Evolutionary conservation across 1,284 basidiomycete genomes (phyloP).

Genomic region (Tilletiaria anomala): DNA sequence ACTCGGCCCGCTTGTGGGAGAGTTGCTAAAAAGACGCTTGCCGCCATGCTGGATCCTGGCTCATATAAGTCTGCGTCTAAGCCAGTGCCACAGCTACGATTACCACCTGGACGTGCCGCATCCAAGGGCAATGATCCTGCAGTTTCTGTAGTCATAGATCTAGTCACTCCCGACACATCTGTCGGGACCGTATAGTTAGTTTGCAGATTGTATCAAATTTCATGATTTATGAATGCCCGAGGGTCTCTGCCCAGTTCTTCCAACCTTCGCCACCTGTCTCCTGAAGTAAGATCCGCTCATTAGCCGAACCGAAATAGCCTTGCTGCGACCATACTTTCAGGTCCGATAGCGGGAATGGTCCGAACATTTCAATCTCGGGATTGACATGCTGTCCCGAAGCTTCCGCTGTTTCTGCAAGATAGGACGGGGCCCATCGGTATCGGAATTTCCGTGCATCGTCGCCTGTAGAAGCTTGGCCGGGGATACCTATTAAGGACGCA

Average conservation of each 20-base stretch:
- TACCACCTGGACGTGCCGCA: too few species aligned
- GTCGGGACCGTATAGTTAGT: too few species aligned
- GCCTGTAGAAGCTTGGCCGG: background rate
- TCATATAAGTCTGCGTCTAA: too few species aligned
- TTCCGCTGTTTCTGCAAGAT: slow-evolving; percentile 20
- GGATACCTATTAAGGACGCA: background rate
- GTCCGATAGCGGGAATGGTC: slow-evolving; percentile 19
- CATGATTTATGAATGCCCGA: too few species aligned
- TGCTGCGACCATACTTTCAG: slow-evolving; percentile 20
- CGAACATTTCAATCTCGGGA: slow-evolving; percentile 24
- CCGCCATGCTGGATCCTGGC: too few species aligned
- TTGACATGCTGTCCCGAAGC: slow-evolving; percentile 8
- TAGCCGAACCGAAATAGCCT: slow-evolving; percentile 30
- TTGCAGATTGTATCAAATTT: too few species aligned
- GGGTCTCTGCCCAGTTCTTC: background rate
- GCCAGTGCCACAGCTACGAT: too few species aligned
- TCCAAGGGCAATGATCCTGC: too few species aligned
- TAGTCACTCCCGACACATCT: too few species aligned
- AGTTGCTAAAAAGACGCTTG: too few species aligned
- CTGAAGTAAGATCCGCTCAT: slow-evolving; percentile 21
- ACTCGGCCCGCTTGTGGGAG: too few species aligned
- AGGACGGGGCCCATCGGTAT: slow-evolving; percentile 31
- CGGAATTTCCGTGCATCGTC: slow-evolving; percentile 10
- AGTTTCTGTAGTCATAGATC: too few species aligned
- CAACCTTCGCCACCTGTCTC: background rate